Percentiles rank a stretch among this genome's conserved stretches.
Conservation (phyloP, 2,329 filamentous ascomycete genomes). For the Xylariaceae sp. region DNA sequence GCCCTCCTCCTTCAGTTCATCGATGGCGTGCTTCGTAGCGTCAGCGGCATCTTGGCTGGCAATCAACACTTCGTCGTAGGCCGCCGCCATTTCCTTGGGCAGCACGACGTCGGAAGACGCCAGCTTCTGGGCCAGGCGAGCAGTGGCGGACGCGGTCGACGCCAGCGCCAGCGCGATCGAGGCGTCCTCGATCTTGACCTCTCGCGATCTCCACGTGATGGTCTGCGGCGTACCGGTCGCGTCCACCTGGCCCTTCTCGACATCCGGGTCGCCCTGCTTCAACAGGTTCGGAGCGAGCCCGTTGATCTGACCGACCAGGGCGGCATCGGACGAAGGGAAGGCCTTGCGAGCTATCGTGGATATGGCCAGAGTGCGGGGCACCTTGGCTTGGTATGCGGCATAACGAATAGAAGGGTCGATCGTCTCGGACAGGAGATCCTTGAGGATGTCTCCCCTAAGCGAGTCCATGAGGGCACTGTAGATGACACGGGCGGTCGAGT, state of each 20-base stretch:
- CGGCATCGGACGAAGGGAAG: conserved; percentile 61
- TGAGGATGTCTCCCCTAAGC: conserved; percentile 69
- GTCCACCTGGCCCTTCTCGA: conserved; percentile 44
- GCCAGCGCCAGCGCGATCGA: conserved; percentile 82
- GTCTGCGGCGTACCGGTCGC: conserved; percentile 60
- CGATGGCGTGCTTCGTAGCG: conserved; percentile 86
- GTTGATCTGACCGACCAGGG: conserved; percentile 63
- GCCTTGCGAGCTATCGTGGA: conserved; percentile 71
- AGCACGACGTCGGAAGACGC: conserved; percentile 38
- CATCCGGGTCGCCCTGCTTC: conserved; percentile 47
- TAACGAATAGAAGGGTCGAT: conserved; percentile 93
- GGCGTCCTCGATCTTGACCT: conserved; percentile 86
- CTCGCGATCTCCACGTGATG: conserved; percentile 79
- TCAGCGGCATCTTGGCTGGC: conserved; percentile 92
- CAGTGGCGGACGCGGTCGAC: conserved; percentile 54
- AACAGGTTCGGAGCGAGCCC: conserved; percentile 64
- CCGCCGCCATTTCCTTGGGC: conserved; percentile 67
- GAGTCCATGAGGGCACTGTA: conserved; percentile 69
- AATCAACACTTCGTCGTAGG: conserved; percentile 86
- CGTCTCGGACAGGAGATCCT: conserved; percentile 77
- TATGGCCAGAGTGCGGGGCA: conserved; percentile 79
- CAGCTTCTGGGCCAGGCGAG: conserved; percentile 44
- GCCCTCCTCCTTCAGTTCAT: conserved; percentile 79
- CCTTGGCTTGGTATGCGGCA: conserved; percentile 85
- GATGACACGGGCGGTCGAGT: conserved; percentile 71